Conservation (phyloP, 179 eudicot genomes). For the Beta corolliflora region DNA sequence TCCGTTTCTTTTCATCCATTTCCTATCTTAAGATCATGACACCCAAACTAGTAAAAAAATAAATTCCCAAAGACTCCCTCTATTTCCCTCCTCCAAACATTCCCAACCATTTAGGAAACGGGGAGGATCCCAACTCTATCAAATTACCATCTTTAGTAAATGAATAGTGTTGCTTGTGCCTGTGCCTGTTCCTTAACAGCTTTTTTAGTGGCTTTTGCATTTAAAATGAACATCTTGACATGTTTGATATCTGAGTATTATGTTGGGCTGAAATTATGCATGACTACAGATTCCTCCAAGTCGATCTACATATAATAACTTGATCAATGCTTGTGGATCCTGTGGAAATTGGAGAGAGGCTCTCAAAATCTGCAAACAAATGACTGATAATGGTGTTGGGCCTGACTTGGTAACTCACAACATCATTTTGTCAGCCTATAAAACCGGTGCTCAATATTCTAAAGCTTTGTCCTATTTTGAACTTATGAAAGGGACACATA, state of each 20-base stretch:
- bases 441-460: conserved; percentile 79
- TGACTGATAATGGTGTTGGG: conserved; percentile 99
- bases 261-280: conserved; percentile 14
- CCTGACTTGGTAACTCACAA: conserved; percentile 97
- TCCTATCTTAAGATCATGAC: no score
- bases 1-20: no score
- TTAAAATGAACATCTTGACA: background rate
- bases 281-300: conserved; percentile 87
- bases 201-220: background rate
- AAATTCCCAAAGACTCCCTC: no score
- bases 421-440: conserved; percentile 85
- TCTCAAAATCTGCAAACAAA: conserved; percentile 76
- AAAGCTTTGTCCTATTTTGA: conserved; percentile 93
- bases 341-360: conserved; percentile 99
- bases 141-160: background rate
- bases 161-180: background rate
- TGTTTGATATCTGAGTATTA: background rate
- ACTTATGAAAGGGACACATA: conserved; percentile 84
- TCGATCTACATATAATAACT: conserved; percentile 82
- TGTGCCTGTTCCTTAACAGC: background rate
- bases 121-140: background rate
- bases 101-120: no score
- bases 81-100: no score
- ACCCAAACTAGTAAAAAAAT: no score
- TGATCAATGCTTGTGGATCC: conserved; percentile 97